Conservation (phyloP, 352 stramenopile species). For the Phytophthora pinifolia region DNA sequence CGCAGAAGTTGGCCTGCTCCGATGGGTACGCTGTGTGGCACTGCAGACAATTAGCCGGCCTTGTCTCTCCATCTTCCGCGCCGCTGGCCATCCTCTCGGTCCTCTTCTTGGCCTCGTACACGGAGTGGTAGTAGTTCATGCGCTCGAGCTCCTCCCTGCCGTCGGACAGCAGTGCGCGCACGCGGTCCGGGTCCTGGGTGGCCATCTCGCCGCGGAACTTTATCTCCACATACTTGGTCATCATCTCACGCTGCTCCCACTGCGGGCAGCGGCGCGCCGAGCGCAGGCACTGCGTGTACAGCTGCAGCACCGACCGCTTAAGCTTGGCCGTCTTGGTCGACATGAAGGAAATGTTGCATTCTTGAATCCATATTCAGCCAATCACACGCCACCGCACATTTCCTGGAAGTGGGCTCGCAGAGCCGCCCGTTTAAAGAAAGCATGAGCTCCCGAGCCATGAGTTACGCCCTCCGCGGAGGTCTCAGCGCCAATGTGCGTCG, state of each 20-base stretch:
- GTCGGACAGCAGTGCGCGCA: constrained; percentile 59
- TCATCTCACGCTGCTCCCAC: constrained; percentile 84
- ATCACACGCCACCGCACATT: constrained; percentile 16
- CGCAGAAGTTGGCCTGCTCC: constrained; percentile 68
- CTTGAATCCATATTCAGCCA: constrained; percentile 24
- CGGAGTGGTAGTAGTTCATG: constrained; percentile 88
- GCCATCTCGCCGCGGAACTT: constrained; percentile 69
- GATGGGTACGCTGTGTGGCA: constrained; percentile 50
- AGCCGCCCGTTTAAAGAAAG: constrained; percentile 24
- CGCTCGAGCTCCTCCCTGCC: constrained; percentile 73
- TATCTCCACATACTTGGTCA: constrained; percentile 77
- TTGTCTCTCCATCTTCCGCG: not conserved
- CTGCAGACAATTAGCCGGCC: constrained; percentile 28
- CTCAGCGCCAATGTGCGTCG: constrained; percentile 57
- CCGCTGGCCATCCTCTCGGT: constrained; percentile 12
- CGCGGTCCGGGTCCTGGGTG: constrained; percentile 52
- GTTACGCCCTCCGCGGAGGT: constrained; percentile 58
- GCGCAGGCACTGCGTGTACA: constrained; percentile 77
- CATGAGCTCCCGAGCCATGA: constrained; percentile 72
- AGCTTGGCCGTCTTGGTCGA: constrained; percentile 17
- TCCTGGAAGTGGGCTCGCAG: constrained; percentile 22
- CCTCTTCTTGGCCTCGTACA: constrained; percentile 70
- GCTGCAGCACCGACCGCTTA: constrained; percentile 43
- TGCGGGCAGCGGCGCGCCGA: constrained; percentile 73
- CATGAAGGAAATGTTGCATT: too few species aligned